phyloP scores from a whole-genome alignment of 345 rosid species.

The Pistacia integerrima region DNA sequence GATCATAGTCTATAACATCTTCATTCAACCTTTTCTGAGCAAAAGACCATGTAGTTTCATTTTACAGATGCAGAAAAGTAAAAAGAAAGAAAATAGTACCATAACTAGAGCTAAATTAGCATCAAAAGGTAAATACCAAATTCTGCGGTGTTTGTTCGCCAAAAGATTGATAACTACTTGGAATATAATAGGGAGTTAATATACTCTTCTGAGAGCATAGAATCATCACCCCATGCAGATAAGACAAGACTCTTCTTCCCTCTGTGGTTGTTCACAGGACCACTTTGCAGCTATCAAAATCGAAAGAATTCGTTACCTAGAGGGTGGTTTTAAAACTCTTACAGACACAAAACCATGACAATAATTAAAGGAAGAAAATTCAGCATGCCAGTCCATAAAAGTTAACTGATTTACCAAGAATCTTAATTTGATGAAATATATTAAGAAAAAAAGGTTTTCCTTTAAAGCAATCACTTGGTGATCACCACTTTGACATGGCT shows the following conservation, averaged over 20 bases:
- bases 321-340: neutral
- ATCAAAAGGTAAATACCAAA: conserved; percentile 52
- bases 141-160: conserved; percentile 69
- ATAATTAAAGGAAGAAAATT: neutral
- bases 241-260: conserved; percentile 92
- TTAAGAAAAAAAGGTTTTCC: neutral
- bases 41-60: conserved; percentile 13
- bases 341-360: neutral
- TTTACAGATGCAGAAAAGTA: conserved; percentile 19
- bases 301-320: conserved; percentile 4
- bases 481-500: neutral
- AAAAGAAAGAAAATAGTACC: conserved; percentile 18
- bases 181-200: conserved; percentile 63
- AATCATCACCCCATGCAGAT: conserved; percentile 92
- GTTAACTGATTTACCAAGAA: neutral
- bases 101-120: conserved; percentile 8
- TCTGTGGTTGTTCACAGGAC: conserved; percentile 70
- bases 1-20: conserved; percentile 83
- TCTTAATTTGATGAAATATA: neutral
- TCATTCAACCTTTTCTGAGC: conserved; percentile 82
- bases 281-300: conserved; percentile 46
- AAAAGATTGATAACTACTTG: conserved; percentile 61
- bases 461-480: neutral
- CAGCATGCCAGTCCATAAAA: neutral
- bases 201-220: conserved; percentile 68